phyloP scores from a whole-genome alignment of 768 basidiomycete species.

The Crepidotus variabilis region DNA sequence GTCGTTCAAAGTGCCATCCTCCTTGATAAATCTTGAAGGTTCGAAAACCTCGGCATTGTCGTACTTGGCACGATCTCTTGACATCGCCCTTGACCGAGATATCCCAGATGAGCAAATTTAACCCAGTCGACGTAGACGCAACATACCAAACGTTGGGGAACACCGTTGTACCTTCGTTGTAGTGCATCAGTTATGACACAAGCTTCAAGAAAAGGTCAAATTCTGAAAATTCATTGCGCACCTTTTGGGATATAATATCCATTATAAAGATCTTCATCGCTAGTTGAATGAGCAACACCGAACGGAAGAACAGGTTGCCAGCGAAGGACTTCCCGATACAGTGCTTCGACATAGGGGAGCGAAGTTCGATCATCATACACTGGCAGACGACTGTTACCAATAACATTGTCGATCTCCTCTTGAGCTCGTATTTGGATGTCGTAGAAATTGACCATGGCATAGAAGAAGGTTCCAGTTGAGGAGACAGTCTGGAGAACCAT shows the following conservation, averaged over 20 bases:
- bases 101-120: background rate
- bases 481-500: slow-evolving; percentile 7
- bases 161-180: slow-evolving; percentile 20
- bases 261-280: slow-evolving; percentile 24
- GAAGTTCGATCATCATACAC: slow-evolving; percentile 19
- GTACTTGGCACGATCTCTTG: slow-evolving; percentile 20
- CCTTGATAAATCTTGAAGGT: slow-evolving; percentile 22
- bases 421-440: slow-evolving; percentile 29
- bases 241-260: slow-evolving; percentile 26
- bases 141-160: slow-evolving; percentile 16
- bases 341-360: slow-evolving; percentile 23
- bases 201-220: too few species aligned
- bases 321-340: slow-evolving; percentile 17
- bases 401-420: slow-evolving; percentile 26
- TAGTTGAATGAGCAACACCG: slow-evolving; percentile 20
- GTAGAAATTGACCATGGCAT: slow-evolving; percentile 28
- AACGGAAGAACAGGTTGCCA: slow-evolving; percentile 18
- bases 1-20: slow-evolving; percentile 11
- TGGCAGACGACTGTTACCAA: slow-evolving; percentile 26
- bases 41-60: slow-evolving; percentile 23
- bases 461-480: slow-evolving; percentile 18
- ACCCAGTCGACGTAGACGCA: background rate
- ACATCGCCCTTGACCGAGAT: slow-evolving; percentile 17
- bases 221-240: too few species aligned
- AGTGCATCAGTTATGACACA: slow-evolving; percentile 21